Evolutionary conservation across 257 asterid genomes (phyloP).

Genomic region (Primulina huaijiensis): DNA sequence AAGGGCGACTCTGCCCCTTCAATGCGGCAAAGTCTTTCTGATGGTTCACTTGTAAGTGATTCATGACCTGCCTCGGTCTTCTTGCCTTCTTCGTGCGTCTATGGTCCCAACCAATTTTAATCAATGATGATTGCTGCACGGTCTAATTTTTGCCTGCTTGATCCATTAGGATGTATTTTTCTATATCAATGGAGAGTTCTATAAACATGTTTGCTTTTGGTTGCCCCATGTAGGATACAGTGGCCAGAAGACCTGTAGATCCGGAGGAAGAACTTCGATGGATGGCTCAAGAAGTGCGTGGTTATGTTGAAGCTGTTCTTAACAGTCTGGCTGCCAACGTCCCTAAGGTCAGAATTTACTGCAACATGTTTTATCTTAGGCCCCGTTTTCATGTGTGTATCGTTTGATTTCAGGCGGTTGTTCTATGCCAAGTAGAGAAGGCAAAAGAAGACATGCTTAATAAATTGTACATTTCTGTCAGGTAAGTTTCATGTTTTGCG

Average conservation of each 20-base stretch:
- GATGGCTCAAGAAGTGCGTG: constrained; percentile 99
- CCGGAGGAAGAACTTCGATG: constrained; percentile 97
- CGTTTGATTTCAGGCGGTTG: constrained; percentile 70
- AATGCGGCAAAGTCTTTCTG: constrained; percentile 78
- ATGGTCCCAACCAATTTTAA: constrained; percentile 10
- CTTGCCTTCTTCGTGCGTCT: constrained; percentile 12
- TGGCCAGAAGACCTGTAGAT: constrained; percentile 83
- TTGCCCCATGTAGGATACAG: constrained; percentile 56
- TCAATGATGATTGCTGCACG: constrained; percentile 17
- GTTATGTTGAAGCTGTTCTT: constrained; percentile 94
- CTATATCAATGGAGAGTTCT: constrained; percentile 8
- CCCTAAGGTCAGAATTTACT: constrained; percentile 61
- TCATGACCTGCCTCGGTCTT: constrained; percentile 19
- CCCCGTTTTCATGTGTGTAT: constrained; percentile 23
- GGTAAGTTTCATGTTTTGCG: constrained; percentile 39
- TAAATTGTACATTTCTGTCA: constrained; percentile 83
- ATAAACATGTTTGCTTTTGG: constrained; percentile 15
- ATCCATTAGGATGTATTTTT: constrained; percentile 2
- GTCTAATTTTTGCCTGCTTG: constrained; percentile 9
- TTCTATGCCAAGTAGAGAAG: constrained; percentile 92
- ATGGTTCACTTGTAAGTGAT: constrained; percentile 83
- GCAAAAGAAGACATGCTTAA: constrained; percentile 94
- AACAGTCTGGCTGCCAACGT: constrained; percentile 96
- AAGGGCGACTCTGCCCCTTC: constrained; percentile 65
- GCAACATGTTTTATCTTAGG: constrained; percentile 21